phyloP scores from a whole-genome alignment of 2,329 filamentous ascomycete species.

The Drechslerella dactyloides region DNA sequence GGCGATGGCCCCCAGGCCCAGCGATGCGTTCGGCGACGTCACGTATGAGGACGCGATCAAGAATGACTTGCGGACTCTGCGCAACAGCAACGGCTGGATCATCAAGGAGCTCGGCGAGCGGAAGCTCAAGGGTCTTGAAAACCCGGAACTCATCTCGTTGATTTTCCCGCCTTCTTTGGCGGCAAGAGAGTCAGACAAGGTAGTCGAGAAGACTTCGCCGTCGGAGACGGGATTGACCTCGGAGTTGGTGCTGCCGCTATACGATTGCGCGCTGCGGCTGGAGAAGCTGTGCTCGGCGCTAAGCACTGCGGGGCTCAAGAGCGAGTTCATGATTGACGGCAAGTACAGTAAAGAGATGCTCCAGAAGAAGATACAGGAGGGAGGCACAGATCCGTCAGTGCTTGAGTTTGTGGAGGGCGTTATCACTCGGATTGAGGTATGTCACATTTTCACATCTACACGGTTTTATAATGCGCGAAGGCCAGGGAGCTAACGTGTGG shows the following conservation, averaged over 20 bases:
- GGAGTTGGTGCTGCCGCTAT: conserved; percentile 84
- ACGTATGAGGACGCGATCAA: conserved; percentile 76
- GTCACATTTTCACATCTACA: too few relatives aligned
- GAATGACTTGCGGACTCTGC: conserved; percentile 80
- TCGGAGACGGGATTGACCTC: conserved; percentile 77
- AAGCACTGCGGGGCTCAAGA: conserved; percentile 39
- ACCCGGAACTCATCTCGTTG: conserved; percentile 92
- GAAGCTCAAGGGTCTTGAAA: conserved; percentile 95
- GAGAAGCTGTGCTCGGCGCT: conserved; percentile 91
- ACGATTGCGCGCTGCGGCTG: conserved; percentile 84
- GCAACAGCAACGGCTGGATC: conserved; percentile 87
- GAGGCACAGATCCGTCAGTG: conserved; percentile 86
- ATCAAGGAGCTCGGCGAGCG: conserved; percentile 95
- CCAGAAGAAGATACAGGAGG: conserved; percentile 78
- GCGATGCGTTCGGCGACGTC: conserved; percentile 79
- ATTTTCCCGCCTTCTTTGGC: conserved; percentile 90
- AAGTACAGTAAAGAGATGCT: conserved; percentile 71
- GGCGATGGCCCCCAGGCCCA: conserved; percentile 72
- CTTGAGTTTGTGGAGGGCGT: conserved; percentile 92
- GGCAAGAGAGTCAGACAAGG: conserved; percentile 66
- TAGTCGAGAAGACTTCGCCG: conserved; percentile 64
- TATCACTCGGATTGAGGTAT: conserved; percentile 92
- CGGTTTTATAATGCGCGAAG: too few relatives aligned
- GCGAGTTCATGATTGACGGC: conserved; percentile 64
- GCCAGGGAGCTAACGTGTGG: background rate